Base-by-base conservation (phyloP, 148 eudicot species). In the Limonium bicolor region DNA sequence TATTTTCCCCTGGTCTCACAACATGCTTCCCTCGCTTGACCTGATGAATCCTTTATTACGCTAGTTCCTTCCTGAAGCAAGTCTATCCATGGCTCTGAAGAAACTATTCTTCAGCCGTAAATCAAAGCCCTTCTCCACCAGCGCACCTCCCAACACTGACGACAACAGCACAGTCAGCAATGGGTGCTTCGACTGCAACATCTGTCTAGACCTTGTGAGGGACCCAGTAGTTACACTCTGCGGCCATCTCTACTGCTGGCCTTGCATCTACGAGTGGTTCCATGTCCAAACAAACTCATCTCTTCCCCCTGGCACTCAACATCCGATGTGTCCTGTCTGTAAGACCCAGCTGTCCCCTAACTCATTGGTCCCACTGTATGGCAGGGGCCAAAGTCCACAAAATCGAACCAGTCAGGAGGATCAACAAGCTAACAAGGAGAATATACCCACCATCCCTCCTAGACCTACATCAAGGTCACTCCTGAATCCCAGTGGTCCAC, bases 171-270 rank as follows among this genome's bases (percentile, higher is more conserved):
- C n/a, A n/a, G n/a, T n/a, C n/a, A n/a, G n/a, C n/a, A 52, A 41
- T 3, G 72, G 82, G 16, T 57, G 75, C 51, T 86, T 86, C 13
- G 93, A 86, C 49, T 82, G 96, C 77, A 86, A 74, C 51, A 86
- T 86, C 55, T 86, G 96, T 72, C 51, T 86, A 23, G 84, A 82
- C 54, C 64, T 57, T 30, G 87, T 75, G 0, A 40, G 50, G 18
- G 94, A 82, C 22, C 96, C 93, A 7, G 94, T 82, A 7, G 87
- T 82, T 41, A 86, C 96, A 52, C 74, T 86, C 8, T 86, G 96
- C 31, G 96, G 96, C 41, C 96, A 86, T 48, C 77, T 86, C 41
- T 86, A 77, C 53, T 86, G 96, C 48, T 86, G 93, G 96, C 77
- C 93, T 9, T 86, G 96, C 72, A 68, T 86, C 68, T 80, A 81